These are phyloP conservation scores for Ophiostoma australiae DNA, from an alignment of 2,329 filamentous ascomycete species.

Conservation along the genomic window DNA sequence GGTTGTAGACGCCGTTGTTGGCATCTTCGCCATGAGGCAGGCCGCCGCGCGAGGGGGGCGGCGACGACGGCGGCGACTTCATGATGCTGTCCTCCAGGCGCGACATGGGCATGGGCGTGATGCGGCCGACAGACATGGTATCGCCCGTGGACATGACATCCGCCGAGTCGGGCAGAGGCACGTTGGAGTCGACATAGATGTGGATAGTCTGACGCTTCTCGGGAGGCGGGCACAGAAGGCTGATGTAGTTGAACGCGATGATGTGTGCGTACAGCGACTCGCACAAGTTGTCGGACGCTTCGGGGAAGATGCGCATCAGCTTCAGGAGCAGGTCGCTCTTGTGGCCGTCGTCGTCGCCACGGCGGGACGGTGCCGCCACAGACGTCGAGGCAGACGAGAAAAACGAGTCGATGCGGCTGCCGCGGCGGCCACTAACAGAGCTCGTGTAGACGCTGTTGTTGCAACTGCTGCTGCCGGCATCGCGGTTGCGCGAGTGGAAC, in stretches of 20 bases:
- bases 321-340: conserved; percentile 35
- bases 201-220: conserved; percentile 25
- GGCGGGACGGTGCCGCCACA: not conserved
- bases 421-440: conserved; percentile 5
- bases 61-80: conserved; percentile 21
- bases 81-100: not conserved
- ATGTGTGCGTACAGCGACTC: conserved; percentile 57
- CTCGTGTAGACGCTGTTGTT: not conserved
- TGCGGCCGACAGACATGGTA: not conserved
- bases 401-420: conserved; percentile 12
- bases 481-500: conserved; percentile 2
- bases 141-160: not conserved
- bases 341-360: conserved; percentile 8
- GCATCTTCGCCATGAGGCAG: conserved; percentile 22
- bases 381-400: not conserved
- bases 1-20: conserved; percentile 16
- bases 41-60: conserved; percentile 17
- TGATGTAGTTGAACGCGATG: conserved; percentile 55
- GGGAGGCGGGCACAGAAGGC: conserved; percentile 33
- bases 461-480: not conserved
- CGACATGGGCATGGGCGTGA: conserved; percentile 10
- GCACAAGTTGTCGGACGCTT: conserved; percentile 51
- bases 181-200: conserved; percentile 23
- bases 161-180: conserved; percentile 14
- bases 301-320: conserved; percentile 50